Evolutionary conservation across 345 rosid genomes (phyloP), one percentile per base, ranked within the genome.

Genomic region (Capsella bursapastoris): DNA sequence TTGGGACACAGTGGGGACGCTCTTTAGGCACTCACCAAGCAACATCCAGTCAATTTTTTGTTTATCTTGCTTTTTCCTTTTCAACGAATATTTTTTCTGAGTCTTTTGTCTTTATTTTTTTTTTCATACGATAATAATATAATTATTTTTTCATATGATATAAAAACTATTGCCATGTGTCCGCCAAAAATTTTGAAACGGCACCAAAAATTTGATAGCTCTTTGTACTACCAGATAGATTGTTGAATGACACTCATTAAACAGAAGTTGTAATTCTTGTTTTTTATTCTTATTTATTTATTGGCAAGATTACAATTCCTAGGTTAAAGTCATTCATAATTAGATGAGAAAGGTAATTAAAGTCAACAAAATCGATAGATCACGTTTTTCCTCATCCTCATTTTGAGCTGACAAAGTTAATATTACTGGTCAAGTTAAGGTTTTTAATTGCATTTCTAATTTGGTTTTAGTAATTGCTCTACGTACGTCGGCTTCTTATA

Each of bases 41-140:
- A 10, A 15, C 27, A 35, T 47, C 58, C 12, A 6, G 57, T 57
- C 57, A 65, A 16, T 49, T 50, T 50, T 66, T 50, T 37, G 32
- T 35, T 22, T 41, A 13, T 22, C 14, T 57, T 48, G 27, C 38
- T 29, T 14, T 31, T 13, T 27, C 28, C 4, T n/a, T 38, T 38
- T 10, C 25, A 38, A 38, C 43, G 10, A 38, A 38, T 9, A 18
- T 35, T 14, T 35, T 8, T 59, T 38, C 9, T 9, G 2, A 0
- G 5, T 59, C 16, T 59, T 15, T 58, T 2, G 38, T 35, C 3
- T 7, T 35, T 35, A 35, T 2, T 31, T 5, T 27, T 25, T 11
- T 53, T 32, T 1, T 27, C 22, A 18, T 18, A 18, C 22, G 22
- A 11, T 12, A 7, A 2, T 27, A 25, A 25, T 25, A 25, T 2